Evolutionary conservation across 2,329 filamentous ascomycete species (phyloP).

Genomic region (Rhinocladiella mackenziei): DNA sequence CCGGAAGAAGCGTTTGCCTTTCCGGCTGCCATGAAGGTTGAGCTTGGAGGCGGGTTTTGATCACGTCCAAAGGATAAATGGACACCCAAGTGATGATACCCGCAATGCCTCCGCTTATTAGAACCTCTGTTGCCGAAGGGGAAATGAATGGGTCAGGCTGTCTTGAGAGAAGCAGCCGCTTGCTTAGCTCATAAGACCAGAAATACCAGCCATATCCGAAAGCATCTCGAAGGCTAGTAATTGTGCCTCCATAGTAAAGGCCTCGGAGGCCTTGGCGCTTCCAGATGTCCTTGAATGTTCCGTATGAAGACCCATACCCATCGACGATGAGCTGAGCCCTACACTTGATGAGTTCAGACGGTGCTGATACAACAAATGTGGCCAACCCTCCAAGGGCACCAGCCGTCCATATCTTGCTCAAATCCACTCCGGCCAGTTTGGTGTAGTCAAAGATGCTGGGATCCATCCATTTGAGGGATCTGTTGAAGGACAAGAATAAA

Average conservation of each 20-base stretch:
- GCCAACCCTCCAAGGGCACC: constrained; percentile 78
- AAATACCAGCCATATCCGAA: constrained; percentile 99
- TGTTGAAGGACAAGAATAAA: constrained; percentile 87
- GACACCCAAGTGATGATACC: constrained; percentile 85
- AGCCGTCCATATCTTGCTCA: constrained; percentile 70
- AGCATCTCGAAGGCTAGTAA: constrained; percentile 79
- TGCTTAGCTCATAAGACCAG: constrained; percentile 80
- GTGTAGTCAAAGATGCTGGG: constrained; percentile 43
- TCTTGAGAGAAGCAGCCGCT: constrained; percentile 51
- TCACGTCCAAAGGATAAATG: constrained; percentile 84
- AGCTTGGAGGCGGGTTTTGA: constrained; percentile 89
- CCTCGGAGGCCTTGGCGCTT: constrained; percentile 60
- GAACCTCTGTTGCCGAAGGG: constrained; percentile 55
- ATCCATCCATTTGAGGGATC: constrained; percentile 63
- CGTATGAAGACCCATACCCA: constrained; percentile 55
- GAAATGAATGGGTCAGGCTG: constrained; percentile 30
- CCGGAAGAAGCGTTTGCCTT: constrained; percentile 24
- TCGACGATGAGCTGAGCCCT: constrained; percentile 65
- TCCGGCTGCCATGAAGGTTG: constrained; percentile 46
- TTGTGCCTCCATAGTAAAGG: constrained; percentile 72
- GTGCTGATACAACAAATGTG: constrained; percentile 79
- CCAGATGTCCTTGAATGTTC: constrained; percentile 60
- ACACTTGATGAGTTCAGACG: constrained; percentile 88
- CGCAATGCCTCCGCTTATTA: constrained; percentile 82
- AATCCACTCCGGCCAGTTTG: constrained; percentile 44